Evolutionary conservation across 768 basidiomycete species (phyloP).

Genomic region (Lentinula sp.): DNA sequence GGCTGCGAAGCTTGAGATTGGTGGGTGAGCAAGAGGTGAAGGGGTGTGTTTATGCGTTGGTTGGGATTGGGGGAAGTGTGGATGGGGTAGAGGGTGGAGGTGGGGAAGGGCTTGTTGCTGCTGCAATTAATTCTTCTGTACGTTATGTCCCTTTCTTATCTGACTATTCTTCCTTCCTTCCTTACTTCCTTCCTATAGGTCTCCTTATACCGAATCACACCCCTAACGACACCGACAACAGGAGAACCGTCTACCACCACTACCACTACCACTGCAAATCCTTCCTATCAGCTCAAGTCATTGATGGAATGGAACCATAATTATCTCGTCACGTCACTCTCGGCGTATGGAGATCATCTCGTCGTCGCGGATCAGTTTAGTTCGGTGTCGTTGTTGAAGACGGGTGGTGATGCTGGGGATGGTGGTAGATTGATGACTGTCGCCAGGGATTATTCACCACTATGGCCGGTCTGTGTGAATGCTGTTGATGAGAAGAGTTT

Average conservation of each 20-base stretch:
- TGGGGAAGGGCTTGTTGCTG: conserved; percentile 36
- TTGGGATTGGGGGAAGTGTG: conserved; percentile 26
- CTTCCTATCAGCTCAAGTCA: conserved; percentile 29
- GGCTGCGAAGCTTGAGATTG: conserved; percentile 11
- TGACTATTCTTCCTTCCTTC: not conserved
- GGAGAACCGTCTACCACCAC: conserved; percentile 7
- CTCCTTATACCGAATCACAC: conserved; percentile 32
- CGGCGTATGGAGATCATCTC: conserved; percentile 45
- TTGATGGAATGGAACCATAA: conserved; percentile 73
- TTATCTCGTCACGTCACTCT: conserved; percentile 68
- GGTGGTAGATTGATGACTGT: conserved; percentile 36
- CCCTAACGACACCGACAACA: conserved; percentile 14
- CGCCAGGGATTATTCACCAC: conserved; percentile 69
- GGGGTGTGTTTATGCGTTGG: conserved; percentile 70
- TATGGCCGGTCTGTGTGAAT: conserved; percentile 69
- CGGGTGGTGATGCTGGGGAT: conserved; percentile 17
- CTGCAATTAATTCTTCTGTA: conserved; percentile 74
- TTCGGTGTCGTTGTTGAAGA: conserved; percentile 66
- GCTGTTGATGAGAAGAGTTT: conserved; percentile 46
- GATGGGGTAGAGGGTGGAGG: too few species aligned
- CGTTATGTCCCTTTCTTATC: conserved; percentile 15
- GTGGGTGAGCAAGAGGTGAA: conserved; percentile 38
- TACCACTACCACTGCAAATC: too few species aligned
- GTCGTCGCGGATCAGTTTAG: conserved; percentile 77
- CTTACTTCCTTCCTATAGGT: conserved; percentile 27